Evolutionary conservation across 345 rosid species (phyloP), one percentile per base, ranked within the genome.

Genomic region (Aethionema arabicum): DNA sequence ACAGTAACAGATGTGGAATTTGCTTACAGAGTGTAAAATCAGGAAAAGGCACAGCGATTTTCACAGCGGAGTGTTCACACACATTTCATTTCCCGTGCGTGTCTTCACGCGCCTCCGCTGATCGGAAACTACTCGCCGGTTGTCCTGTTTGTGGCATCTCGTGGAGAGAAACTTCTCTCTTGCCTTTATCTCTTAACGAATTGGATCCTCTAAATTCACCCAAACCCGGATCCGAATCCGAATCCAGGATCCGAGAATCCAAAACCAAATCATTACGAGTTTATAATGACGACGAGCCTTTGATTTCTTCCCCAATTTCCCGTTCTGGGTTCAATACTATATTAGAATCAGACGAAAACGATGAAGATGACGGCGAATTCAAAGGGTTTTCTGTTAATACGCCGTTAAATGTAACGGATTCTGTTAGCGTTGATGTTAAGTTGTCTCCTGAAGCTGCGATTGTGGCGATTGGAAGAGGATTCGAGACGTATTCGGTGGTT

Each of bases 21-120:
- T 92, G 98, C 56, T 60, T 69, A 40, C 87, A 82, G 59, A 78
- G 80, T 41, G 83, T 83, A 58, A 85, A 77, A 76, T 71, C 80
- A 11, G 93, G 91, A 4, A 82, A 82, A 61, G 96, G 95, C 11
- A 86, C 88, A 6, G 93, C 92, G 14, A 83, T 88, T 48, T 83
- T 83, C 78, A 92, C 93, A 14, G 95, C 96, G 11, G 96, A 89
- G 64, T 92, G 98, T 58, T 78, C 83, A 0, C 96, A 92, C 63
- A 62, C 72, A 13, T 92, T 92, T 50, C 96, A 92, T 65, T 86
- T 89, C 66, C 87, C 87, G 1, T 92, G 96, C 62, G 53, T 89
- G 11, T 72, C 89, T 31, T 47, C 85, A 33, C 83, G 73, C 58
- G 27, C 27, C 27, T 55, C 77, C 37, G 72, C 72, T 48, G 78